Evolutionary conservation across 1,284 basidiomycete genomes (phyloP).

Genomic region (Cutaneotrichosporon dermatis): DNA sequence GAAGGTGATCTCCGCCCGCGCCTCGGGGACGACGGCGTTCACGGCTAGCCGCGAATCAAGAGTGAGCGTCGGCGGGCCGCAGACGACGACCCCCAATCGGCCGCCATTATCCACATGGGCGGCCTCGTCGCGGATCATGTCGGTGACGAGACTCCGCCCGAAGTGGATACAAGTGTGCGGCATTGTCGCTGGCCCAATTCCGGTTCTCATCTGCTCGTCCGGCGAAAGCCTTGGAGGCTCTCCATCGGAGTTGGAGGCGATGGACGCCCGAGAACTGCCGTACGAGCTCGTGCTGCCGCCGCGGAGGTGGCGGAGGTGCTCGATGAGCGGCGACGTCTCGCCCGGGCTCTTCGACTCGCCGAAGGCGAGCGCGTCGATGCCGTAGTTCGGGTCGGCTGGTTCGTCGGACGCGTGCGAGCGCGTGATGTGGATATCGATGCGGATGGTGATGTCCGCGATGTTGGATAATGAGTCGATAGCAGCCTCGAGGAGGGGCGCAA

Average conservation of each 20-base stretch:
- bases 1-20: not conserved
- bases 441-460: not conserved
- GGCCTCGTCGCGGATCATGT: not conserved
- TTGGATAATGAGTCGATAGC: not conserved
- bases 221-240: not conserved
- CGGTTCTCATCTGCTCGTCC: not conserved
- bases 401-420: conserved; percentile 10
- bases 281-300: not conserved
- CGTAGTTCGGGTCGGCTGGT: not conserved
- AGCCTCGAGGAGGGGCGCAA: conserved; percentile 6
- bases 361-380: not conserved
- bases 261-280: not conserved
- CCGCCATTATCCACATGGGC: not conserved
- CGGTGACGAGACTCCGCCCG: not conserved
- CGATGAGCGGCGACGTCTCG: not conserved
- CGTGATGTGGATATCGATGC: conserved; percentile 20
- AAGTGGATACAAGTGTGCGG: not conserved
- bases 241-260: not conserved
- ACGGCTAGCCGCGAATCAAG: not conserved
- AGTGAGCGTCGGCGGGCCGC: not conserved
- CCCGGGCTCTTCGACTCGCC: not conserved
- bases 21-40: not conserved
- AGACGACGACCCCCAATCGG: not conserved
- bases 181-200: not conserved
- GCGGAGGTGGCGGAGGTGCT: not conserved